phyloP scores from a whole-genome alignment of 306 rosid species.

The Quercus glauca region DNA sequence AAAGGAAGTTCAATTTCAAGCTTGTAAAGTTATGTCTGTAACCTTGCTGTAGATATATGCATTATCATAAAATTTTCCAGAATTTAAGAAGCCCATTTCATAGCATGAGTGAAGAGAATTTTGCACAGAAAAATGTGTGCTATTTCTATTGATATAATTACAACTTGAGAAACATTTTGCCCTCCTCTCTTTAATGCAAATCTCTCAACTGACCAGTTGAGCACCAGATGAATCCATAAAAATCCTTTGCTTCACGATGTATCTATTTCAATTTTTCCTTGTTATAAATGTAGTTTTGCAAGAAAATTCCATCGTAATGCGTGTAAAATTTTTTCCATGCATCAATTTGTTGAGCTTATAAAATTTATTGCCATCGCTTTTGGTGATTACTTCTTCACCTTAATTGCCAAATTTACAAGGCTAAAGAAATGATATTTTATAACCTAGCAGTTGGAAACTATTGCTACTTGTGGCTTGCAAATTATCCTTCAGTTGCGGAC shows the following conservation, averaged over 20 bases:
- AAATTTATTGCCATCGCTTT: no score
- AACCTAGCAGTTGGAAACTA: not conserved
- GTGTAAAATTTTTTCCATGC: no score
- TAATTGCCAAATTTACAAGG: not conserved
- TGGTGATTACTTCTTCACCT: not conserved
- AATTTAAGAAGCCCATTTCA: not conserved
- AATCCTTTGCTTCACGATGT: no score
- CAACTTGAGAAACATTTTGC: not conserved
- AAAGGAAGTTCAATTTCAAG: not conserved
- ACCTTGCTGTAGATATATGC: not conserved
- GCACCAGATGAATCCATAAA: no score
- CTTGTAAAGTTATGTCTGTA: not conserved
- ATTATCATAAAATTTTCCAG: not conserved
- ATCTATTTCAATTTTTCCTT: not conserved
- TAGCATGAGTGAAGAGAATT: not conserved
- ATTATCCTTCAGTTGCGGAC: not conserved
- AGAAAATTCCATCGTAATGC: no score
- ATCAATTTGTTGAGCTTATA: no score
- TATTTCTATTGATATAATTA: no score
- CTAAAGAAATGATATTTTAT: not conserved
- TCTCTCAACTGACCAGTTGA: not conserved
- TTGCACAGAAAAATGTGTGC: no score
- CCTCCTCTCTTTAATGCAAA: not conserved
- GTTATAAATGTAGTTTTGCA: not conserved
- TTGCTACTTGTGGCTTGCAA: not conserved